phyloP scores from a whole-genome alignment of 75 land plant genomes.

The Sequoiadendron giganteum region DNA sequence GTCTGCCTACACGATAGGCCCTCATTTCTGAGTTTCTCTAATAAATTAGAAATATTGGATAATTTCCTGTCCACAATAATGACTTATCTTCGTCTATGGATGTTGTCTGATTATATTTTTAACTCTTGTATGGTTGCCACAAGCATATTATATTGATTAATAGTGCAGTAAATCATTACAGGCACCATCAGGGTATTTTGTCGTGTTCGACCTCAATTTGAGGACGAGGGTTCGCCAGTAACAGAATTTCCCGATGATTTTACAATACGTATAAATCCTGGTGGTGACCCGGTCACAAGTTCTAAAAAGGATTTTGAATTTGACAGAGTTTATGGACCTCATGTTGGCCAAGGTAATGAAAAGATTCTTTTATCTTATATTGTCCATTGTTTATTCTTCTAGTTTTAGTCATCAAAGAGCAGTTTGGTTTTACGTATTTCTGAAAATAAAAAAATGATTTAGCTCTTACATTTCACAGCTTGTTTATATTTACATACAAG shows the following conservation, averaged over 20 bases:
- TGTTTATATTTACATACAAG: background rate
- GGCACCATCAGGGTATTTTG: constrained; percentile 90
- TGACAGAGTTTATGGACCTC: constrained; percentile 98
- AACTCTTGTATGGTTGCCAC: background rate
- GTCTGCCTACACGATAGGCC: constrained; percentile 26
- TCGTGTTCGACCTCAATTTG: constrained; percentile 90
- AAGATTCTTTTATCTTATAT: background rate
- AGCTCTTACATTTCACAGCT: background rate
- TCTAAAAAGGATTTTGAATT: constrained; percentile 94
- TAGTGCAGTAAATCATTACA: constrained; percentile 32
- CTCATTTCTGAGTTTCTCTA: background rate
- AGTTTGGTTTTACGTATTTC: background rate
- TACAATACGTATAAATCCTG: constrained; percentile 73
- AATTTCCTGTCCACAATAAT: background rate
- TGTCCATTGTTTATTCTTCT: background rate
- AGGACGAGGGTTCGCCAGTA: constrained; percentile 80
- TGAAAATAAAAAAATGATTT: background rate
- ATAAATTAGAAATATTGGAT: background rate
- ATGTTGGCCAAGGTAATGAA: constrained; percentile 86
- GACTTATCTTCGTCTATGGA: background rate
- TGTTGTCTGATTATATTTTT: background rate
- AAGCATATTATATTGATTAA: background rate
- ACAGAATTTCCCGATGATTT: constrained; percentile 91
- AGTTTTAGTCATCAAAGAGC: background rate
- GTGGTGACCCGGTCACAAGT: constrained; percentile 57